These are phyloP conservation scores for Leucosporidium creatinivorum DNA, from an alignment of 768 basidiomycete species.

Conservation along the genomic window DNA sequence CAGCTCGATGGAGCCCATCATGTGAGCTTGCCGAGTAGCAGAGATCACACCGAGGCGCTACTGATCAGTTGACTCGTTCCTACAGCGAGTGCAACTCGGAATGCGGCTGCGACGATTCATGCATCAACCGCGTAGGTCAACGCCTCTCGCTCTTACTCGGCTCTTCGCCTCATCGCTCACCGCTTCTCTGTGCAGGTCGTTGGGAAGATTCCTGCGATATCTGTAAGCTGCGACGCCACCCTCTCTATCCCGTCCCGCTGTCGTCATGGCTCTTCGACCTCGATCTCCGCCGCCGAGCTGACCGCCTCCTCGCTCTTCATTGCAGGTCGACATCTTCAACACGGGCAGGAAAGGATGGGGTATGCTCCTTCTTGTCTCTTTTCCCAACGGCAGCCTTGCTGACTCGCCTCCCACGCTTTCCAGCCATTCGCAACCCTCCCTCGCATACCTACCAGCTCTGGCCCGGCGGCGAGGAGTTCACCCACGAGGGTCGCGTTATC, in stretches of 20 bases:
- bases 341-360: slow-evolving; percentile 13
- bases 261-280: too few species aligned
- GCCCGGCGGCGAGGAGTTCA: too few species aligned
- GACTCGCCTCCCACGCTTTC: too few species aligned
- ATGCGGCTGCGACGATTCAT: slow-evolving; percentile 18
- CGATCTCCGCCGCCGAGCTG: too few species aligned
- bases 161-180: background rate
- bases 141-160: too few species aligned
- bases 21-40: too few species aligned
- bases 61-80: too few species aligned
- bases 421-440: slow-evolving; percentile 1
- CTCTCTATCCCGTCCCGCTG: background rate
- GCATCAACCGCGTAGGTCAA: slow-evolving; percentile 15
- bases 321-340: slow-evolving; percentile 12
- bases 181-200: background rate
- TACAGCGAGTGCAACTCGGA: slow-evolving; percentile 29
- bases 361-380: background rate
- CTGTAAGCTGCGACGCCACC: background rate
- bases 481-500: background rate
- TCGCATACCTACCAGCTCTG: too few species aligned
- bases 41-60: too few species aligned
- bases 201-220: slow-evolving; percentile 2
- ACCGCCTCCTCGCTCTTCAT: too few species aligned
- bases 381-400: too few species aligned
- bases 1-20: slow-evolving; percentile 6